These are phyloP conservation scores for Malus hybrid DNA, from an alignment of 331 rosid genomes.

Conservation along the genomic window DNA sequence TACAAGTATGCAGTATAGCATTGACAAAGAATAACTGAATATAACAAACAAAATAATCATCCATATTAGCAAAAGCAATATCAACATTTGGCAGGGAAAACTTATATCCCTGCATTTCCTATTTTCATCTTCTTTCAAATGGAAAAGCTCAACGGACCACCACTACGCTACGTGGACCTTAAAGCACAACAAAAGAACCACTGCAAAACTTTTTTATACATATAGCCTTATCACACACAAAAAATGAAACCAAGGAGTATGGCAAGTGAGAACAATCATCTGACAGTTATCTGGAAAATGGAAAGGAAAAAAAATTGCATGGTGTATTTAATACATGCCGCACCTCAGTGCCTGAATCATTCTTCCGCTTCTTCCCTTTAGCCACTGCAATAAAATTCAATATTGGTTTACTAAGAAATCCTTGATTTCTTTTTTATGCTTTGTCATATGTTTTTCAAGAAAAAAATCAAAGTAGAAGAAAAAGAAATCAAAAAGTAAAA, in stretches of 20 bases:
- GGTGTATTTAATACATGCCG: constrained; percentile 23
- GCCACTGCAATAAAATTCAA: constrained; percentile 45
- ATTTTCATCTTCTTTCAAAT: not conserved
- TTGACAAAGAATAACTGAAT: not conserved
- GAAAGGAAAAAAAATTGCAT: not conserved
- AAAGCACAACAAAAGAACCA: not conserved
- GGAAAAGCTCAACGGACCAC: not conserved
- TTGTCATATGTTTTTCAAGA: constrained; percentile 8
- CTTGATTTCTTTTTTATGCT: not conserved
- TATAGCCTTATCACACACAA: not conserved
- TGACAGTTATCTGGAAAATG: not conserved
- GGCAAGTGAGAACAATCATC: constrained; percentile 10
- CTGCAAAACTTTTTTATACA: not conserved
- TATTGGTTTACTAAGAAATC: not conserved
- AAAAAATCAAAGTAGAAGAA: not conserved
- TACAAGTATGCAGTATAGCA: not conserved
- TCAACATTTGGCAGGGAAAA: not conserved
- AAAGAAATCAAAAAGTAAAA: constrained; percentile 12
- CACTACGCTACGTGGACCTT: not conserved
- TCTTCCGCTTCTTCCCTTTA: constrained; percentile 77
- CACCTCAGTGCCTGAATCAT: constrained; percentile 69
- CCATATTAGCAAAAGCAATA: not conserved
- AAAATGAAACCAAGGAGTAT: not conserved
- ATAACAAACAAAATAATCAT: not conserved
- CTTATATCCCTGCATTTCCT: not conserved